Base-by-base conservation (phyloP, 2,329 filamentous ascomycete genomes). In the Aspergillus costaricaensis region DNA sequence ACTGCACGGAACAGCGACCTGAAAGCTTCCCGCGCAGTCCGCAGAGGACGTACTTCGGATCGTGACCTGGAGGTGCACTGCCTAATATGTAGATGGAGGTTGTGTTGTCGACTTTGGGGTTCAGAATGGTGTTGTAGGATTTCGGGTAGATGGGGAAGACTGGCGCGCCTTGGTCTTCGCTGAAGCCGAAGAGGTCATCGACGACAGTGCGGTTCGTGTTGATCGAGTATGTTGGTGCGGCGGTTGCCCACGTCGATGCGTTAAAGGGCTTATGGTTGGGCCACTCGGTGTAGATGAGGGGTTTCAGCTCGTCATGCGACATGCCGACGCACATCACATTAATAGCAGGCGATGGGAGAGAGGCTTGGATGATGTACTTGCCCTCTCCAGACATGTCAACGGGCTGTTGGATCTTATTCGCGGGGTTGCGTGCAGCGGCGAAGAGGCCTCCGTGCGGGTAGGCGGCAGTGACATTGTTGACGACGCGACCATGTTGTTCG, bases 391-490 rank as follows among this genome's bases (percentile, higher is more conserved):
- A 82, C 10, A 87, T 77, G 19, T 87, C 85, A 6, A 82, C 79
- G 0, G 91, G 91, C 67, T 94, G 91, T 8, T 91, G 74, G 30
- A 95, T 91, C 0, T 77, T 72, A 67, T 94, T 94, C 8, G 76
- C 72, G 0, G 80, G 75, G 65, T 88, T 80, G 8, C 80, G 83
- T 0, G 88, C 87, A 0, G 91, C 90, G 12, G 80, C 75, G 36
- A 89, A 86, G 0, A 95, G 82, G 0, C 88, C 86, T 0, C 87
- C 81, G 67, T 95, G 91, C 0, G 91, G 91, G 83, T 93, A 88
- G 0, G 90, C 89, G 65, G 93, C 81, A 0, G 88, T 90, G 25
- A 92, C 85, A 64, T 93, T 92, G 71, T 92, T 91, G 67, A 94
- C 79, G 39, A 89, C 81, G 25, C 89, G 81, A 0, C 79, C 76